These are phyloP conservation scores for Lepidium sativum DNA, from an alignment of 345 rosid species.

Conservation along the genomic window DNA sequence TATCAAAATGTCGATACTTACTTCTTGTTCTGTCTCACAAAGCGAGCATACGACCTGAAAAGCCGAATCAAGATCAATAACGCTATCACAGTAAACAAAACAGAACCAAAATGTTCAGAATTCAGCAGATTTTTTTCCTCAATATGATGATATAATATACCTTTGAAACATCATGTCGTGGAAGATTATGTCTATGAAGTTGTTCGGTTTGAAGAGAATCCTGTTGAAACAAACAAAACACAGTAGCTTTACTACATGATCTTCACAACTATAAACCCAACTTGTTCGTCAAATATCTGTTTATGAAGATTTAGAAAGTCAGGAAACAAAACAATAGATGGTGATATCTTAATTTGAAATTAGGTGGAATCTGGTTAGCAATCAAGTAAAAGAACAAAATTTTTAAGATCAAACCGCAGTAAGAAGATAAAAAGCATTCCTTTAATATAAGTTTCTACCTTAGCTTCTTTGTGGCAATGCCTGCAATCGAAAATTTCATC, in stretches of 20 bases:
- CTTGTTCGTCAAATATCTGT: not conserved
- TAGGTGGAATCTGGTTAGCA: not conserved
- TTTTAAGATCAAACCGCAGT: not conserved
- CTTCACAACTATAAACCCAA: not conserved
- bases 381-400: not conserved
- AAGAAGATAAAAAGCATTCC: not conserved
- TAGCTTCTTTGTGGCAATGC: slow-evolving; percentile 86
- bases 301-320: too few species aligned
- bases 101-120: not conserved
- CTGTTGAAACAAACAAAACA: slow-evolving; percentile 25
- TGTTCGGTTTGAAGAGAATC: slow-evolving; percentile 48
- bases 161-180: slow-evolving; percentile 68
- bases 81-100: not conserved
- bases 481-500: slow-evolving; percentile 76
- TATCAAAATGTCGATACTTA: slow-evolving; percentile 26
- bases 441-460: slow-evolving; percentile 33
- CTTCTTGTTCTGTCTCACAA: slow-evolving; percentile 64
- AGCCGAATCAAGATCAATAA: not conserved
- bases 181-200: slow-evolving; percentile 59
- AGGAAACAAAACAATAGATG: not conserved
- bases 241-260: not conserved
- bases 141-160: slow-evolving; percentile 25
- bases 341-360: not conserved
- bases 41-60: slow-evolving; percentile 64
- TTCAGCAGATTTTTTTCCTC: not conserved